phyloP scores from a whole-genome alignment of 768 basidiomycete genomes.

The Tylopilus felleus region DNA sequence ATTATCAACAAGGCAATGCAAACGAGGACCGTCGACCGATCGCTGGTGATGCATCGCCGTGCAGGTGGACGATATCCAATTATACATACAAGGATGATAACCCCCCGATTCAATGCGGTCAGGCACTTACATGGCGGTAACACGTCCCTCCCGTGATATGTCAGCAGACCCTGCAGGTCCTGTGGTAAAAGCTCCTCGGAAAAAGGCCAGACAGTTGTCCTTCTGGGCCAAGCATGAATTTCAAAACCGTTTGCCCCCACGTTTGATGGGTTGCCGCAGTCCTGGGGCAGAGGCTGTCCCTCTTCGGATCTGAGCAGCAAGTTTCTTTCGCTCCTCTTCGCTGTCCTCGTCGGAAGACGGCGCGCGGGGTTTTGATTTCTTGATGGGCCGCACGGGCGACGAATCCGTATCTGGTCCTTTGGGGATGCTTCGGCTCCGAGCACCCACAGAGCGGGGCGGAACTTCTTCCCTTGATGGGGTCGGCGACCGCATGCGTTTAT shows the following conservation, averaged over 20 bases:
- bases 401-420: conserved; percentile 45
- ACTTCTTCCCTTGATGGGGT: conserved; percentile 15
- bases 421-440: conserved; percentile 22
- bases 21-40: background rate
- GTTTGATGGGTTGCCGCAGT: conserved; percentile 70
- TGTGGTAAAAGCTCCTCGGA: background rate
- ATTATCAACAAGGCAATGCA: background rate
- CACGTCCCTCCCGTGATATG: background rate
- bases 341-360: conserved; percentile 56
- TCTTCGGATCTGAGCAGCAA: conserved; percentile 39
- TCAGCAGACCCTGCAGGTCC: conserved; percentile 12
- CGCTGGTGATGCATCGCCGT: background rate
- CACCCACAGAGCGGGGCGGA: conserved; percentile 8
- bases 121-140: conserved; percentile 1
- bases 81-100: background rate
- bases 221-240: conserved; percentile 11
- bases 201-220: background rate
- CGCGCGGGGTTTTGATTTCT: conserved; percentile 39
- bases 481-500: conserved; percentile 20
- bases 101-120: background rate
- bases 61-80: background rate
- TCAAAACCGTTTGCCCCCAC: conserved; percentile 73
- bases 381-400: conserved; percentile 49
- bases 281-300: conserved; percentile 44
- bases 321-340: conserved; percentile 48